Percentiles rank a stretch among this genome's conserved stretches.
Evolutionary conservation across 495 filamentous ascomycete genomes (phyloP).

Genomic region (Xylaria intraflava): DNA sequence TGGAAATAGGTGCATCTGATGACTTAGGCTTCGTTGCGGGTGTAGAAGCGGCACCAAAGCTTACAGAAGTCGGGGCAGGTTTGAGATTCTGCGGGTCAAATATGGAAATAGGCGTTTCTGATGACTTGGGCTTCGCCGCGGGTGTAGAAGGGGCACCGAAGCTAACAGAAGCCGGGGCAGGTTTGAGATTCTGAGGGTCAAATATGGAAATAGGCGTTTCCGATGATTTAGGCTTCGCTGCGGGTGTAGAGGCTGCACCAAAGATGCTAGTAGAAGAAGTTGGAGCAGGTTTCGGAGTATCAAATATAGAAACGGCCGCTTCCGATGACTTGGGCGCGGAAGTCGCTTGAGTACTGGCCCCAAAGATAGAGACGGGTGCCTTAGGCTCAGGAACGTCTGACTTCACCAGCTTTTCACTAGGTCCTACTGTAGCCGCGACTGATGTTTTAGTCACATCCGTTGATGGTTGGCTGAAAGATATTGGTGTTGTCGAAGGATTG

Average conservation of each 20-base stretch:
- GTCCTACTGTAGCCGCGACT: neutral
- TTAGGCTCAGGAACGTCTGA: conserved; percentile 2
- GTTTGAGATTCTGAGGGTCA: conserved; percentile 4
- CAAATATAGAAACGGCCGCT: conserved; percentile 6
- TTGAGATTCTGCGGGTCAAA: conserved; percentile 9
- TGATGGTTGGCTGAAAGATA: conserved; percentile 17
- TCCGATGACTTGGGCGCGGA: conserved; percentile 10
- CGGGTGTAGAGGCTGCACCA: conserved; percentile 6
- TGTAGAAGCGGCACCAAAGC: conserved; percentile 12
- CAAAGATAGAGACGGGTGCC: conserved; percentile 15
- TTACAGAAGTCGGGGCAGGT: conserved; percentile 6
- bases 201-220: conserved; percentile 10
- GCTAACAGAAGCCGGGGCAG: conserved; percentile 7
- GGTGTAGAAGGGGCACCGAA: conserved; percentile 12
- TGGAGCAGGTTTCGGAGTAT: conserved; percentile 8
- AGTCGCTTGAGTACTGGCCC: conserved; percentile 6
- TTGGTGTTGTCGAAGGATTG: conserved; percentile 24
- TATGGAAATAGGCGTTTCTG: conserved; percentile 8
- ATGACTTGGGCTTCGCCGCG: conserved; percentile 12
- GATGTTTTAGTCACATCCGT: conserved; percentile 8
- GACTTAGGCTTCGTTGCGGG: conserved; percentile 7
- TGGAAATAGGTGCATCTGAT: conserved; percentile 11
- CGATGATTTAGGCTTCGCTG: conserved; percentile 14
- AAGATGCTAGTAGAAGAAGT: conserved; percentile 10
- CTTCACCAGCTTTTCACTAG: conserved; percentile 3